Evolutionary conservation across 208 protist species (phyloP), one percentile per base, ranked within the genome.

Genomic region (Leishmania guyanensis): DNA sequence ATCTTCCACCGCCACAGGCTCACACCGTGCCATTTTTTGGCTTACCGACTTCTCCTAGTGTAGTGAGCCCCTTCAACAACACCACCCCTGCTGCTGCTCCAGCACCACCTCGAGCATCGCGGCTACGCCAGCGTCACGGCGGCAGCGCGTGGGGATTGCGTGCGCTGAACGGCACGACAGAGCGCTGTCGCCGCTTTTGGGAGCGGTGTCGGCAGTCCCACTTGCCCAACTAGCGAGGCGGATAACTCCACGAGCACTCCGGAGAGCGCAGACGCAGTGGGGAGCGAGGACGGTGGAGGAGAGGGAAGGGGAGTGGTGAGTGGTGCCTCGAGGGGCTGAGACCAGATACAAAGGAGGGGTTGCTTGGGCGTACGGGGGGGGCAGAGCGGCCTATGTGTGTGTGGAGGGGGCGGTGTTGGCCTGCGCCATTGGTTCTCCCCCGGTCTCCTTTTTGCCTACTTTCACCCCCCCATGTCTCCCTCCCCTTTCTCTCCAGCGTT

Each of bases 181-280:
- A 82, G 81, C 86, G 86, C 43, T 87, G 86, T 56, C 86, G 81
- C 4, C 86, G 75, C 46, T 89, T 89, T 56, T 82, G 83, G 83
- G 83, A 86, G 53, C 82, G 86, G 14, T 89, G 86, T 60, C 78
- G 80, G 26, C 36, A 60, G 9, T 66, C 75, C 3, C 16, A 54
- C 4, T 29, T 26, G 50, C 36, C 56, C 17, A 58, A 58, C 36
- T 54, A 3, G 53, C 66, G 68, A 81, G 10, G 74, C 5, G 10
- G 51, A 17, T 22, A 29, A 51, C 46, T 73, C 10, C 53, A 36
- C 69, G 46, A 54, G 33, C 17, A 22, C 26, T 9, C 29, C 9
- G 39, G 46, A 51, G 2, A 73, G 29, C 39, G 20, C 46, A 53
- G 20, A 73, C 43, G 69, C n/a, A 8, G 9, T 2, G 51, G 22